Evolutionary conservation across 495 filamentous ascomycete genomes (phyloP).

Genomic region (Letharia lupina): DNA sequence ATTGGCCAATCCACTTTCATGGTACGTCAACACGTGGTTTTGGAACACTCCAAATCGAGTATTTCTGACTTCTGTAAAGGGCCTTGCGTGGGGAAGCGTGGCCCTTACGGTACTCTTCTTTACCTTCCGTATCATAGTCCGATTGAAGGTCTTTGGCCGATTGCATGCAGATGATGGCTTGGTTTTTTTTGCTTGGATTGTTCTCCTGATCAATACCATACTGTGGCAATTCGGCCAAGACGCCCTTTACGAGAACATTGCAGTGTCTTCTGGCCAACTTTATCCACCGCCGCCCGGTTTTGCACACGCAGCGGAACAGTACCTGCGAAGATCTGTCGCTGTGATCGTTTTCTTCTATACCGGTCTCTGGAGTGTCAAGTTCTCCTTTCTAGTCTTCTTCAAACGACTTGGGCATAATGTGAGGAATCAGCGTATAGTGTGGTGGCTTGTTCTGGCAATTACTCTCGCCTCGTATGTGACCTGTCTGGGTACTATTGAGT

Average conservation of each 20-base stretch:
- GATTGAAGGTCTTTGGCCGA: not conserved
- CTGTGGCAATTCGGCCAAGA: not conserved
- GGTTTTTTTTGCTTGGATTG: not conserved
- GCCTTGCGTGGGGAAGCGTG: not conserved
- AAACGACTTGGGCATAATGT: no score
- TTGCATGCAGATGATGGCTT: not conserved
- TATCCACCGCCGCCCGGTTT: not conserved
- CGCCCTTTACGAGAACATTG: not conserved
- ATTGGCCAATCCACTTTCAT: no score
- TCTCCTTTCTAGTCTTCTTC: no score
- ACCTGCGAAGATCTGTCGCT: not conserved
- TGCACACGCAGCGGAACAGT: not conserved
- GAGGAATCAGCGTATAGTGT: no score
- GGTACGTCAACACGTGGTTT: no score
- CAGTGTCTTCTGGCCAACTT: not conserved
- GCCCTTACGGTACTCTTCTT: not conserved
- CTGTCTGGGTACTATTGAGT: no score
- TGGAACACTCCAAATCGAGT: no score
- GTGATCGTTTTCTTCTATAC: no score
- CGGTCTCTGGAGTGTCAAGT: no score
- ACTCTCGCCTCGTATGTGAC: no score
- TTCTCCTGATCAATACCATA: not conserved
- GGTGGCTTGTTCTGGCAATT: no score
- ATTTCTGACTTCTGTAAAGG: not conserved
- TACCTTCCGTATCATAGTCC: not conserved